These are phyloP conservation scores for Eurotiales sp. DNA, from an alignment of 2,329 filamentous ascomycete species.

Conservation along the genomic window DNA sequence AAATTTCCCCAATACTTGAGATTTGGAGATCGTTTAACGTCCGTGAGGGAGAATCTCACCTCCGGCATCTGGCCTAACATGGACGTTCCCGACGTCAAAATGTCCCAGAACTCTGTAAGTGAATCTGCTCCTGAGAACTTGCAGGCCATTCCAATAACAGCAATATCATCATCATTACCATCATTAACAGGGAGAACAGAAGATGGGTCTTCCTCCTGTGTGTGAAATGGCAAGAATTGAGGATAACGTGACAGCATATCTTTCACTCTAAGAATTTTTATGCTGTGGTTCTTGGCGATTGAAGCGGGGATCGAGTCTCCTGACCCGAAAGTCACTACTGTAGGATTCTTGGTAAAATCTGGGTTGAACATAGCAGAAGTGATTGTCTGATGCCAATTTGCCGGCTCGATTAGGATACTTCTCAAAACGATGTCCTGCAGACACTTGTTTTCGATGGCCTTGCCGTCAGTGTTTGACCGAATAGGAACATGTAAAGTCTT, in stretches of 20 bases:
- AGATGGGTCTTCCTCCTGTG: too few species aligned
- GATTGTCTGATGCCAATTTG: not conserved
- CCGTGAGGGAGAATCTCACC: too few species aligned
- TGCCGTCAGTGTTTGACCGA: not conserved
- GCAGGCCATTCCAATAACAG: slow-evolving; percentile 31
- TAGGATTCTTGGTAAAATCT: not conserved
- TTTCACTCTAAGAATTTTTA: not conserved
- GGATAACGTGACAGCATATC: too few species aligned
- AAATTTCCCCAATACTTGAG: slow-evolving; percentile 16
- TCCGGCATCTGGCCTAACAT: slow-evolving; percentile 14
- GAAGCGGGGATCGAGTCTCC: not conserved
- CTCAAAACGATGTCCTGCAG: not conserved
- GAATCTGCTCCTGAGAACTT: slow-evolving; percentile 26
- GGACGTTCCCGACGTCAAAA: slow-evolving; percentile 21
- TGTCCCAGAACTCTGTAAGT: slow-evolving; percentile 30
- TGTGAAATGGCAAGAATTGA: too few species aligned
- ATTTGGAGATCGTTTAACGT: too few species aligned
- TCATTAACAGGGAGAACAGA: too few species aligned
- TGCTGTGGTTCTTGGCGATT: not conserved
- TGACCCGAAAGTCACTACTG: not conserved
- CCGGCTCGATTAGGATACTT: not conserved
- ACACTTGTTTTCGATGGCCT: not conserved
- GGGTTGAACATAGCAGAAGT: too few species aligned
- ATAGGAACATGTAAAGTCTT: not conserved
- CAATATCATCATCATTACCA: slow-evolving; percentile 21